Base-by-base conservation (phyloP, 306 rosid genomes). In the Rosa multiflora region DNA sequence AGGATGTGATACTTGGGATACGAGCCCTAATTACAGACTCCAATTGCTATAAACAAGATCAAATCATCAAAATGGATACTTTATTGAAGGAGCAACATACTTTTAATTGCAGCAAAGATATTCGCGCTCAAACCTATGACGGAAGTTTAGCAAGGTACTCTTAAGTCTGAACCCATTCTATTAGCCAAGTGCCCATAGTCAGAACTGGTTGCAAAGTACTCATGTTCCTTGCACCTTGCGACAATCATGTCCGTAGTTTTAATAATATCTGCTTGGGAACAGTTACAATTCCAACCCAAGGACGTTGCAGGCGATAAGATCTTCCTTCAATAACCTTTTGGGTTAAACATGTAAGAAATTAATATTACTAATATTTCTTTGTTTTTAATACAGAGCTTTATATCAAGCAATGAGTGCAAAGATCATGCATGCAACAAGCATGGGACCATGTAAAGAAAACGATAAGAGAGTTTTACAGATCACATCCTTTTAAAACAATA, bases 261-360 rank as follows among this genome's bases (percentile, higher is more conserved):
- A 87, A 91, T 95, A 82, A 93, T 92, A 83, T 95, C 99, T 67
- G 94, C 96, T 85, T 95, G 98, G 68, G 99, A 95, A 74, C 99
- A 93, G 85, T 95, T 95, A 95, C 98, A 79, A 95, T 76, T 71
- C 99, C 98, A 86, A 95, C 99, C 99, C 99, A 95, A 59, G 98
- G 99, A 0, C 63, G 90, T 86, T 93, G 99, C 82, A 95, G 81
- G 63, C 98, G 90, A 70, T 95, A 95, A 69, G 99, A 86, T 87
- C 91, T 93, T 80, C 99, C 99, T 89, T 93, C 99, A 75, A 95
- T 87, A 77, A 95, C 99, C 99, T 95, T 67, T 10, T 73, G 46
- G 20, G 44, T 68, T 82, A 53, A 23, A 52, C 20, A 67, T 29
- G 55, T 62, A 46, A 18, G 35, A 42, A 5, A 8, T 4, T 32